Evolutionary conservation across 2,329 filamentous ascomycete genomes (phyloP), one percentile per base, ranked within the genome.

Genomic region (Apiospora kogelbergensis): DNA sequence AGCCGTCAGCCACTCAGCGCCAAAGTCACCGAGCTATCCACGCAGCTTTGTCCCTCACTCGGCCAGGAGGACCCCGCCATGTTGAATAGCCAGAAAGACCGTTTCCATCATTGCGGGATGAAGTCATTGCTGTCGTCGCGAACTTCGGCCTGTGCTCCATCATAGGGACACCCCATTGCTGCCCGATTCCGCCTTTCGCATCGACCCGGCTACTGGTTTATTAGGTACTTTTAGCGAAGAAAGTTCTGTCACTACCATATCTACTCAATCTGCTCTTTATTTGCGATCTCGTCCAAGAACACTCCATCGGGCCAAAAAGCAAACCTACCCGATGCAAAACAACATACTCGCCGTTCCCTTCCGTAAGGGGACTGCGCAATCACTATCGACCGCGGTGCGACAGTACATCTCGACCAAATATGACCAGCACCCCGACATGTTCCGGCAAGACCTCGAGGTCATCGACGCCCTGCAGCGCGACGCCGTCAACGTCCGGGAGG

Each of bases 351-450:
- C 91, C 78, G 86, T 97, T 71, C 95, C 95, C 10, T 98, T 98
- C 81, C 93, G 95, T 75, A 93, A 91, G 78, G 95, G 94, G 66
- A 90, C 92, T 72, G 87, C 91, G 69, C 85, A 97, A 48, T 92
- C 91, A 70, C 87, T 98, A 71, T 92, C 93, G 68, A 86, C 89
- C 71, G 92, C 94, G 65, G 94, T 99, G 79, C 94, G 93, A 73
- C 91, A 96, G 79, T 98, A 99, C 84, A 98, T 99, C 77, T 97
- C 94, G 71, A 91, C 90, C 80, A 98, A 98, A 86, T 98, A 98
- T 91, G 95, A 98, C 81, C 96, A 99, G 80, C 95, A 97, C 78
- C 95, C 96, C 42, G 94, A 98, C 80, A 97, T 97, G 91, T 99
- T 99, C 81, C 89, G 90, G 72, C 88, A 93, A 72, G 96, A 99